phyloP scores from a whole-genome alignment of 371 early-diverging fungal species.

The Mortierella sp. region DNA sequence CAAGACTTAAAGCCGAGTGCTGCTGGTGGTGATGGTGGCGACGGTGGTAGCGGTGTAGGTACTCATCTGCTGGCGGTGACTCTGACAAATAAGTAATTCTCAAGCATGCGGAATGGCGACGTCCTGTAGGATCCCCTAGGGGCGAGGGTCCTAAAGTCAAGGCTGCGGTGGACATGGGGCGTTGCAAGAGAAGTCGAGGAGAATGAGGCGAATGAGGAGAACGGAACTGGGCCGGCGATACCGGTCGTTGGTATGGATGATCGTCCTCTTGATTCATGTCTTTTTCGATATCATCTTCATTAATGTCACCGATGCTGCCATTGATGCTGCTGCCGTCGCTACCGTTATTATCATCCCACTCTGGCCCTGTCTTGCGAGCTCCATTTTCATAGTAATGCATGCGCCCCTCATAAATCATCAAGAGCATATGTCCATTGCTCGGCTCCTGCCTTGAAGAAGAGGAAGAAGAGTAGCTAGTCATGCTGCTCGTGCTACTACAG shows the following conservation, averaged over 20 bases:
- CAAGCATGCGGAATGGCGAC: constrained; percentile 10
- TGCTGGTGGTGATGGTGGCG: neutral
- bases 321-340: neutral
- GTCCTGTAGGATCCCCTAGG: neutral
- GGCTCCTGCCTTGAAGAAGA: neutral
- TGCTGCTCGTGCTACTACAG: neutral
- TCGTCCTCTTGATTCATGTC: constrained; percentile 10
- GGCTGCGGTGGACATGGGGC: neutral
- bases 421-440: constrained; percentile 34
- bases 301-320: neutral
- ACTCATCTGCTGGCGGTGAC: neutral
- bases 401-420: constrained; percentile 30
- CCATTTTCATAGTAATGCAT: constrained; percentile 46
- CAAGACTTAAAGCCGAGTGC: neutral
- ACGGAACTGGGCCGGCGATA: neutral
- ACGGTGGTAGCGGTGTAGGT: neutral
- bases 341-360: constrained; percentile 15
- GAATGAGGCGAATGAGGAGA: constrained; percentile 2
- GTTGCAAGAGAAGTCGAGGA: neutral
- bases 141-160: neutral
- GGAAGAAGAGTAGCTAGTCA: neutral
- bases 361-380: constrained; percentile 19
- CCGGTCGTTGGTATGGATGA: neutral
- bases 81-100: neutral
- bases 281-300: neutral